Percentiles rank a stretch among this genome's conserved stretches.
Evolutionary conservation across 805 yeast genomes (phyloP).

Genomic region (Komagataella pseudopastoris): DNA sequence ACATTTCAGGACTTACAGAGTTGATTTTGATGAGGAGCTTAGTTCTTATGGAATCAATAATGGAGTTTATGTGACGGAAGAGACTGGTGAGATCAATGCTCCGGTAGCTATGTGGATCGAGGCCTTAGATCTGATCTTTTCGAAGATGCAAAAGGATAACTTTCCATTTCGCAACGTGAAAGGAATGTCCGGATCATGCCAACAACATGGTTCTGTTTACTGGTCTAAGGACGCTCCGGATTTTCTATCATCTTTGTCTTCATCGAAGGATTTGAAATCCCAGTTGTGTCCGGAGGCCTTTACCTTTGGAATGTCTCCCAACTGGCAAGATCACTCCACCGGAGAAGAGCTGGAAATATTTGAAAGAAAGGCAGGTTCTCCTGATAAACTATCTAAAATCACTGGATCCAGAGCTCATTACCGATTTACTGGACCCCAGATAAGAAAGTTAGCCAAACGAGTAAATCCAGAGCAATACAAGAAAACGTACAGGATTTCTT

Average conservation of each 20-base stretch:
- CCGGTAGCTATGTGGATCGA: conserved; percentile 90
- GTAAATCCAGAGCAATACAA: conserved; percentile 36
- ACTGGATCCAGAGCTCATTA: conserved; percentile 86
- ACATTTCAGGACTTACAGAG: conserved; percentile 41
- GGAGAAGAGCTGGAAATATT: conserved; percentile 49
- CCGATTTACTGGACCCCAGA: conserved; percentile 88
- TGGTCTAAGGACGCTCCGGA: conserved; percentile 44
- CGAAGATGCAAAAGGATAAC: conserved; percentile 28
- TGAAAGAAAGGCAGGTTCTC: conserved; percentile 51
- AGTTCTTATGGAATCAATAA: conserved; percentile 50
- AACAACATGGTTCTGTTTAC: conserved; percentile 85
- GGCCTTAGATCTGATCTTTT: conserved; percentile 55
- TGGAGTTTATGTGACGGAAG: conserved; percentile 52
- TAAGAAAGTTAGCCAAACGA: conserved; percentile 52
- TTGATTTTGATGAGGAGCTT: conserved; percentile 60
- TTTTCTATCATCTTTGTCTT: conserved; percentile 23
- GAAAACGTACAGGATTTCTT: conserved; percentile 46
- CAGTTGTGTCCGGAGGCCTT: conserved; percentile 41
- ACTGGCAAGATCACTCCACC: conserved; percentile 94
- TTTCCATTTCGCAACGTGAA: conserved; percentile 48
- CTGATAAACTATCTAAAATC: conserved; percentile 39
- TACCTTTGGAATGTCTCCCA: conserved; percentile 58
- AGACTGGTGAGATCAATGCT: conserved; percentile 49
- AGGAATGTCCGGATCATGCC: conserved; percentile 77
- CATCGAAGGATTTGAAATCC: conserved; percentile 21